A percentile compares a stretch with the other conserved stretches of the same genome.
These are phyloP conservation scores for Neostapfia colusana DNA, from an alignment of 176 grass and related monocot genomes.

Conservation along the genomic window DNA sequence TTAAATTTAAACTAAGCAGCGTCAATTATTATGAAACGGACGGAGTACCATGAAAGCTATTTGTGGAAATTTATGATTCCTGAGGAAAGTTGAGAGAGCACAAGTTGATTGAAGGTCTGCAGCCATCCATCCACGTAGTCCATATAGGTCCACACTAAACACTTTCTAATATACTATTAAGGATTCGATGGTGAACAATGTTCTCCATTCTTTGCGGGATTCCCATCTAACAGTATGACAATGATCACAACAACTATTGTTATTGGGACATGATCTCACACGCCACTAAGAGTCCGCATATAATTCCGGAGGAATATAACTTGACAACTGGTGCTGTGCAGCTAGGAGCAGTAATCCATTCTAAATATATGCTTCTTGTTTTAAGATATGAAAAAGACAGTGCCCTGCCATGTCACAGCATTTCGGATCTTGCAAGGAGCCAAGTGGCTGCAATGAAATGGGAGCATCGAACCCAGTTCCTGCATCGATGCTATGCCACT, in stretches of 20 bases:
- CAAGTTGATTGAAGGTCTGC: conserved; percentile 22
- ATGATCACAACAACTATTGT: conserved; percentile 8
- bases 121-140: not conserved
- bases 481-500: conserved; percentile 38
- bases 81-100: conserved; percentile 42
- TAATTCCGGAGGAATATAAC: conserved; percentile 14
- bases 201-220: conserved; percentile 50
- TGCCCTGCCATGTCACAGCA: conserved; percentile 41
- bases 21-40: too few relatives aligned
- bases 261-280: not conserved
- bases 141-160: not conserved
- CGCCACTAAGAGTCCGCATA: not conserved
- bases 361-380: conserved; percentile 12
- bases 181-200: not conserved
- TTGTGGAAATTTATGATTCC: not conserved
- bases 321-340: not conserved
- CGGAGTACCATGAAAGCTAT: conserved; percentile 14
- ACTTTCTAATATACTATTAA: conserved; percentile 29
- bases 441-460: not conserved
- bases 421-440: not conserved
- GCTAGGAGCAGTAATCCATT: not conserved
- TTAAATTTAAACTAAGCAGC: too few relatives aligned
- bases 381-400: conserved; percentile 5
- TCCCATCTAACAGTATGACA: conserved; percentile 28
- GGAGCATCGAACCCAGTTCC: conserved; percentile 28